Conservation (phyloP, 177 flowering plant genomes). For the Vitis hybrid region DNA sequence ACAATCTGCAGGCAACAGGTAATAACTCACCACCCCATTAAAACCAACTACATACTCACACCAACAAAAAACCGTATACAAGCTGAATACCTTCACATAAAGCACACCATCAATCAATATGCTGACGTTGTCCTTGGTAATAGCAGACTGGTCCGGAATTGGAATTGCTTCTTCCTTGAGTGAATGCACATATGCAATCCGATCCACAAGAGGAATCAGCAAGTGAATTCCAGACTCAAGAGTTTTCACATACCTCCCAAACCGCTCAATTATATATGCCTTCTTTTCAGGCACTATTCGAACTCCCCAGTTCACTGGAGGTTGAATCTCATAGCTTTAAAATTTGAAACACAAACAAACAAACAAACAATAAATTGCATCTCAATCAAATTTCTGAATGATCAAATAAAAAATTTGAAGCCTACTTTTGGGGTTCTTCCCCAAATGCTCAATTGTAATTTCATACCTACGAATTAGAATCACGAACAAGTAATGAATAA, state of each 20-base stretch:
- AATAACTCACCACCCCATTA: not conserved
- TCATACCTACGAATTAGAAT: too few relatives aligned
- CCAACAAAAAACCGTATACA: not conserved
- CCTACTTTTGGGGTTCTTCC: too few relatives aligned
- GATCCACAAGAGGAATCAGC: slow-evolving; percentile 73
- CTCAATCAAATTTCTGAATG: not conserved
- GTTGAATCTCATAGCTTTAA: slow-evolving; percentile 43
- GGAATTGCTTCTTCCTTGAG: slow-evolving; percentile 89
- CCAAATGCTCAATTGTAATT: too few relatives aligned
- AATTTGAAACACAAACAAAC: not conserved
- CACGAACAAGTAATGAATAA: too few relatives aligned
- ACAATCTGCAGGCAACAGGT: slow-evolving; percentile 52
- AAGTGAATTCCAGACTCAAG: slow-evolving; percentile 79
- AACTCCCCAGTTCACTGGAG: slow-evolving; percentile 84
- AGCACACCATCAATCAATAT: slow-evolving; percentile 80
- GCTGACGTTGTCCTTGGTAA: slow-evolving; percentile 92
- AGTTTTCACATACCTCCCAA: slow-evolving; percentile 79
- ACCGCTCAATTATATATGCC: slow-evolving; percentile 82
- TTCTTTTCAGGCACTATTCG: slow-evolving; percentile 86
- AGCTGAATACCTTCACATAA: slow-evolving; percentile 61
- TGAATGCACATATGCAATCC: slow-evolving; percentile 85
- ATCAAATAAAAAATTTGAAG: not conserved
- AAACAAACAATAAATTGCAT: not conserved
- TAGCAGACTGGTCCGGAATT: slow-evolving; percentile 81
- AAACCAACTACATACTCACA: not conserved